Base-by-base conservation (phyloP, 108 stramenopile genomes). In the Pseudonitzschia multiseries region DNA sequence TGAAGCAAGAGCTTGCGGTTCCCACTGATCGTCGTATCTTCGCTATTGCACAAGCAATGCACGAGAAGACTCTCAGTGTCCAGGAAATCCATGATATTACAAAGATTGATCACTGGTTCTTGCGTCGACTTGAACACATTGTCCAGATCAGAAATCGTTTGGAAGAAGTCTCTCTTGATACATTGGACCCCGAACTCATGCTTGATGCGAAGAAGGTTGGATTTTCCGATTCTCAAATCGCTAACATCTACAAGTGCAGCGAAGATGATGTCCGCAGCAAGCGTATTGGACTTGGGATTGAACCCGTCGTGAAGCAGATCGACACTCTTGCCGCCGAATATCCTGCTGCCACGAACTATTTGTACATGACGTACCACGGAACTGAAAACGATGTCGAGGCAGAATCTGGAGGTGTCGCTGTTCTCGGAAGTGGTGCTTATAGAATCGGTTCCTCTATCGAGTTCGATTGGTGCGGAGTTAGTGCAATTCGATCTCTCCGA, bases 381-480 rank as follows among this genome's bases (percentile, higher is more conserved):
- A 56, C 50, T 20, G 96, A 97, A 73, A 85, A 96, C 71, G 98
- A 99, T 85, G 94, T 95, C 48, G 86, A 77, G 27, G 71, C 83
- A 36, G 87, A 82, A n/a, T 80, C 88, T 60, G 93, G 94, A 28
- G 97, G 97, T 54, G 87, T 93, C 26, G 91, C 97, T 72, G 96
- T 98, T 42, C 92, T 99, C 63, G 99, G 99, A 81, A 94, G 91
- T 76, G 99, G 99, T 56, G 92, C 96, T 32, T 99, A 99, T 86
- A 78, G 99, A 62, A 99, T 99, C 71, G 99, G 99, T 22, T 96
- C 94, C 68, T 93, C 92, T 22, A 97, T 99, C 62, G 99, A 99
- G 81, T 99, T 99, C 70, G 98, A 99, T 74, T 99, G 98, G 98
- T 99, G 98, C 82, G 97, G 91, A 69, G 98, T 99, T 28, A 93